phyloP scores from a whole-genome alignment of 2,329 filamentous ascomycete species.

The Scedosporium minutisporum region DNA sequence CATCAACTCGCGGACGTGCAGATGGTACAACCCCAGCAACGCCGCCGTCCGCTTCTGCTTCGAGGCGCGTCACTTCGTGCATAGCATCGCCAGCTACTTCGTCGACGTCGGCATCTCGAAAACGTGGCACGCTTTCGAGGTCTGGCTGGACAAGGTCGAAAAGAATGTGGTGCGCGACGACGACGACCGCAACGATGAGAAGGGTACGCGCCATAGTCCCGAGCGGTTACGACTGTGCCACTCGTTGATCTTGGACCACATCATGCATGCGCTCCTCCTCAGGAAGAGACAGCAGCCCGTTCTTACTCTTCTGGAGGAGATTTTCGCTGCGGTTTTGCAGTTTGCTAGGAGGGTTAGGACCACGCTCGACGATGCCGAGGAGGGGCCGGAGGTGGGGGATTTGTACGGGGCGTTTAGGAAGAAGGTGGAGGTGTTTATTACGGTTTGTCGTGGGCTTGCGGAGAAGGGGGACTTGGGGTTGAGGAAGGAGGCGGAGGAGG shows the following conservation, averaged over 20 bases:
- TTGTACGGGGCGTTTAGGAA: slow-evolving; percentile 60
- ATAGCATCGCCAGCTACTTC: slow-evolving; percentile 64
- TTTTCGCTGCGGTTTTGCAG: slow-evolving; percentile 61
- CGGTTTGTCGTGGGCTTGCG: slow-evolving; percentile 56
- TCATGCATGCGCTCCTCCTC: slow-evolving; percentile 64
- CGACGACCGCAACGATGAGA: slow-evolving; percentile 13
- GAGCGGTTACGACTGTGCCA: slow-evolving; percentile 60
- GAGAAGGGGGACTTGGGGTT: slow-evolving; percentile 48
- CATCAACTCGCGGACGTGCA: slow-evolving; percentile 30
- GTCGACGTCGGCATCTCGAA: slow-evolving; percentile 67
- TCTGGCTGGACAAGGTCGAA: slow-evolving; percentile 56
- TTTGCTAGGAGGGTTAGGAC: slow-evolving; percentile 50
- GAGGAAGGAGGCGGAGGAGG: slow-evolving; percentile 20
- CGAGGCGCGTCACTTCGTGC: slow-evolving; percentile 73
- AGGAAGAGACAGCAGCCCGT: slow-evolving; percentile 67
- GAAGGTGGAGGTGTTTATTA: slow-evolving; percentile 66
- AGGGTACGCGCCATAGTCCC: slow-evolving; percentile 47
- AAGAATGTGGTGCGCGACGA: slow-evolving; percentile 36
- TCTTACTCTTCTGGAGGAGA: slow-evolving; percentile 63
- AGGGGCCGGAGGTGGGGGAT: slow-evolving; percentile 19
- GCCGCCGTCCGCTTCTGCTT: slow-evolving; percentile 51
- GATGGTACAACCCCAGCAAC: slow-evolving; percentile 26
- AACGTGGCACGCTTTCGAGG: slow-evolving; percentile 64
- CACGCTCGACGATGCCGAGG: slow-evolving; percentile 22
- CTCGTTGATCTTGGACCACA: slow-evolving; percentile 62